Evolutionary conservation across 1,284 basidiomycete species (phyloP), one percentile per base, ranked within the genome.

Genomic region (Pyrrhoderma lamaoense): DNA sequence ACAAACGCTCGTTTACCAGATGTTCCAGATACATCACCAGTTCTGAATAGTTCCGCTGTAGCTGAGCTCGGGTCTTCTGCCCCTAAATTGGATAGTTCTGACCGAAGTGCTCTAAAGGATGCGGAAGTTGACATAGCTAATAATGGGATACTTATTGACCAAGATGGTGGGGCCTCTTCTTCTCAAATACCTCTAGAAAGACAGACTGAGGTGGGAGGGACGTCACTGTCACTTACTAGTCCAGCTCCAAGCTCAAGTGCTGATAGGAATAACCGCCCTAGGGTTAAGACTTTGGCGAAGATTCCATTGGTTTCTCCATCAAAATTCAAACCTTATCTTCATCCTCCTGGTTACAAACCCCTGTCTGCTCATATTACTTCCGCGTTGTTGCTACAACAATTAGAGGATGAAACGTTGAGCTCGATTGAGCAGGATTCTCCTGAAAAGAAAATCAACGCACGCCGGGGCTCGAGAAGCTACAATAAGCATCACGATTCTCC

Each of bases 261-360:
- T 11, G 37, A 25, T 18, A 14, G 8, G 21, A n/a, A 31, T 31
- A 31, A 5, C 11, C 27, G 11, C 27, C 27, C 27, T 31, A 31
- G 18, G 5, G 22, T 3, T n/a, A 54, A 51, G 38, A n/a, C 27
- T 21, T 38, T 52, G 13, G 46, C 46, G 38, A 47, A 42, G 23
- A 52, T 57, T 36, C 56, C 53, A 14, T 16, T 47, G 9, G 25
- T 57, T 8, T 42, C 50, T 8, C 56, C 56, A n/a, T 57, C 56
- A 13, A 55, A 52, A 37, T 57, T 57, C 47, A 42, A 25, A 21
- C 53, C 53, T 8, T 46, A 48, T 45, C 39, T 57, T 22, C 47
- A 35, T 18, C 21, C 22, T 22, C 42, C 35, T 19, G 16, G 5
- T 40, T 40, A 39, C 22, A 51, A 40, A 38, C 46, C 53, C 22